Base-by-base conservation (phyloP, 1,284 basidiomycete genomes). In the Takashimella koratensis region DNA sequence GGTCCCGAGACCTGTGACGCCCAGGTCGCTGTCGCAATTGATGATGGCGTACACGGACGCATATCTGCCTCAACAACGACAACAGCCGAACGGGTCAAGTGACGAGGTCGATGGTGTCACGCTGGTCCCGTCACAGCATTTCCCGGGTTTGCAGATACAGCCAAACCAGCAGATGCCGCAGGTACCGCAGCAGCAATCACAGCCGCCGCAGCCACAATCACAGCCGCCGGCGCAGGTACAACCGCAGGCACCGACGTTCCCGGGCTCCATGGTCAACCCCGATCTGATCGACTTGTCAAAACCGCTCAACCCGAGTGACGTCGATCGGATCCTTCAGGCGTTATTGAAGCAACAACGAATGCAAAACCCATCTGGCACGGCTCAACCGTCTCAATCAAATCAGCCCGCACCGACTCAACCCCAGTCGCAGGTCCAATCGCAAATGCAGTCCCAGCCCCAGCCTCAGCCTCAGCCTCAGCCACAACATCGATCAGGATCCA, bases 241-340 rank as follows among this genome's bases (percentile, higher is more conserved):
- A 24, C 25, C 30, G 16, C 22, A n/a, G 27, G 21, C n/a, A 13
- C 44, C 2, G 2, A 19, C 11, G 10, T 21, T 20, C 22, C 2
- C 30, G 16, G 16, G 3, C 24, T 6, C 1, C 30, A 11, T 11
- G 16, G 22, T 10, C n/a, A 61, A 63, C 50, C 62, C 67, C 3
- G 60, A 74, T 45, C 53, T 74, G 16, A 70, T 74, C 49, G 72
- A 74, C 44, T 56, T 74, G 6, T 71, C 70, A 3, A 73, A 74
- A 55, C 72, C 72, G 3, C 63, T 74, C 36, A 66, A 74, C 60
- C 58, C 70, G 12, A 52, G 50, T 6, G 68, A 69, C 41, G 58
- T 73, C 5, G 63, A 66, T 41, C 66, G 66, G 26, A 74, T 74
- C 45, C 59, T 74, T 48, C 56, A 62, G 25, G 70, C 70, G 5